A percentile compares a stretch with the other conserved stretches of the same genome.
phyloP scores from a whole-genome alignment of 768 basidiomycete species.

The Suillus lakei region DNA sequence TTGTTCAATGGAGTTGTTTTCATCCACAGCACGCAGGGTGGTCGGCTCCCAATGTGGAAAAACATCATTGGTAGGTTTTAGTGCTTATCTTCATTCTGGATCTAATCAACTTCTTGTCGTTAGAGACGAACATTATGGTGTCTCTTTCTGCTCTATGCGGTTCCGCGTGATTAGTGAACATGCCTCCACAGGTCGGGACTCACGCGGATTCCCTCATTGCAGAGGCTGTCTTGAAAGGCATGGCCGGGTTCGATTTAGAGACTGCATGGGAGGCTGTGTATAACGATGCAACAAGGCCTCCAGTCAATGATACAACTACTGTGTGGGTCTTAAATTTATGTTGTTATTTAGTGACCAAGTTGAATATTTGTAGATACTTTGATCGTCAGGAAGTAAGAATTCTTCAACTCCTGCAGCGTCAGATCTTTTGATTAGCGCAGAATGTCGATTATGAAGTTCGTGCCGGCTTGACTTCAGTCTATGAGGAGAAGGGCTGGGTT shows the following conservation, averaged over 20 bases:
- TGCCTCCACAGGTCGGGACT: slow-evolving; percentile 62
- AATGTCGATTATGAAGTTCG: slow-evolving; percentile 81
- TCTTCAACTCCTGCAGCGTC: neutral
- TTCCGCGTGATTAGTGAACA: neutral
- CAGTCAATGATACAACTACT: slow-evolving; percentile 55
- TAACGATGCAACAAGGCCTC: slow-evolving; percentile 73
- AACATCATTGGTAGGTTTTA: slow-evolving; percentile 64
- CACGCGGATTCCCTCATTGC: slow-evolving; percentile 82
- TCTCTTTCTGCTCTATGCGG: neutral
- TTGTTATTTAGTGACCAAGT: neutral
- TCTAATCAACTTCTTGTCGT: neutral
- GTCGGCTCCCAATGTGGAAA: slow-evolving; percentile 93
- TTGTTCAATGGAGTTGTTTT: slow-evolving; percentile 6
- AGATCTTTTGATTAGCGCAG: slow-evolving; percentile 35
- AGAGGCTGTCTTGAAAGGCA: slow-evolving; percentile 70
- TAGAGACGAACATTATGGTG: slow-evolving; percentile 86
- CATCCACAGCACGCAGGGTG: slow-evolving; percentile 46
- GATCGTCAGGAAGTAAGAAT: slow-evolving; percentile 71
- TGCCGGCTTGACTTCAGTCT: slow-evolving; percentile 76
- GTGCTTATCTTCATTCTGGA: slow-evolving; percentile 4
- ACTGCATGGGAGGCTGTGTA: slow-evolving; percentile 75
- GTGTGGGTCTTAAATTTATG: slow-evolving; percentile 41
- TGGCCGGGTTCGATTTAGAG: slow-evolving; percentile 63
- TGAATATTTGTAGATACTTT: slow-evolving; percentile 49
- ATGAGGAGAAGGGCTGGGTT: slow-evolving; percentile 72